Conservation (phyloP, 352 stramenopile genomes). For the Vaucheria bursata region DNA sequence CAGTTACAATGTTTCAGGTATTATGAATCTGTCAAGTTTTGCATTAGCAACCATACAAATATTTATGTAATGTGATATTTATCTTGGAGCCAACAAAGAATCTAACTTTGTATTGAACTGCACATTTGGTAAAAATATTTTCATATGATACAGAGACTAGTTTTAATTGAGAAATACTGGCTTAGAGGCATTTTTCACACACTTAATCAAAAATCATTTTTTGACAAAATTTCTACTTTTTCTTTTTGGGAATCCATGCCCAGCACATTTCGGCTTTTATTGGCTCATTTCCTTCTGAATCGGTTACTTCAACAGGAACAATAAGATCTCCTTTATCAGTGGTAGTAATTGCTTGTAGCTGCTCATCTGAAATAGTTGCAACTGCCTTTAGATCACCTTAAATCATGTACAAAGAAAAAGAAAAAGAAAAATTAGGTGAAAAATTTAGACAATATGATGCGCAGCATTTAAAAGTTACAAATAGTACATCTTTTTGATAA, state of each 20-base stretch:
- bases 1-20: too few relatives aligned
- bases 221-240: too few relatives aligned
- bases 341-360: constrained; percentile 58
- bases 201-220: too few relatives aligned
- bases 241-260: constrained; percentile 65
- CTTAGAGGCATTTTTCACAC: too few relatives aligned
- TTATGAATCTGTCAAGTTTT: too few relatives aligned
- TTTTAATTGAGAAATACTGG: too few relatives aligned
- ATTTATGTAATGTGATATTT: too few relatives aligned
- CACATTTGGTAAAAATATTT: too few relatives aligned
- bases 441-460: not conserved
- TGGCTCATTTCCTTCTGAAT: constrained; percentile 60
- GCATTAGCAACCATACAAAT: too few relatives aligned
- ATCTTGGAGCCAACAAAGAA: too few relatives aligned
- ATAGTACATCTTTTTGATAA: not conserved
- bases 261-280: constrained; percentile 72
- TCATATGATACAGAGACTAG: too few relatives aligned
- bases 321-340: constrained; percentile 64
- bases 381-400: constrained; percentile 61
- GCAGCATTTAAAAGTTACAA: not conserved
- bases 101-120: too few relatives aligned
- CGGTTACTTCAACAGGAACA: constrained; percentile 64
- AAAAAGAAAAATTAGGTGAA: not conserved
- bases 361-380: constrained; percentile 59
- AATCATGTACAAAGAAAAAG: not conserved